Percentiles rank a stretch among this genome's conserved stretches.
These are phyloP conservation scores for Rhodotorula sp. DNA, from an alignment of 1,284 basidiomycete species.

Conservation along the genomic window DNA sequence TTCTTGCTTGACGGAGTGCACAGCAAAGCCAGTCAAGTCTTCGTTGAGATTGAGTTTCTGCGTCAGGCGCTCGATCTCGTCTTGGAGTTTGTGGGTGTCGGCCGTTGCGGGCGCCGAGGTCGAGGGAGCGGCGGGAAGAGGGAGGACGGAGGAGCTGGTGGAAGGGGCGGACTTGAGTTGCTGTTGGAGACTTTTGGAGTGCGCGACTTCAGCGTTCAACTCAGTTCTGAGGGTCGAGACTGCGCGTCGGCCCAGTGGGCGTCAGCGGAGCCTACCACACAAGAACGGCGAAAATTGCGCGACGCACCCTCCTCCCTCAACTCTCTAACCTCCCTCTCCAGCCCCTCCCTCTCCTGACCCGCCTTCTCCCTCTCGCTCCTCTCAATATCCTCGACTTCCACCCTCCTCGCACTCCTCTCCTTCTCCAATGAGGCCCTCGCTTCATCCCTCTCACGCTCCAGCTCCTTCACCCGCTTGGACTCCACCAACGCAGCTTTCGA, in stretches of 20 bases:
- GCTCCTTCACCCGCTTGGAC: slow-evolving; percentile 15
- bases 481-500: slow-evolving; percentile 16
- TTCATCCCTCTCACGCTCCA: slow-evolving; percentile 10
- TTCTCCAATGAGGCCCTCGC: not conserved
- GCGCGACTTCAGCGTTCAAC: slow-evolving; percentile 26
- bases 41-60: slow-evolving; percentile 26
- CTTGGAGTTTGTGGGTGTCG: slow-evolving; percentile 16
- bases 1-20: slow-evolving; percentile 23
- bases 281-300: too few species aligned
- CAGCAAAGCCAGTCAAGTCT: slow-evolving; percentile 37
- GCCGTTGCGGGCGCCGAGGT: not conserved
- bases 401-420: not conserved
- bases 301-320: slow-evolving; percentile 21
- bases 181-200: slow-evolving; percentile 35
- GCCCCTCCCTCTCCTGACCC: slow-evolving; percentile 1
- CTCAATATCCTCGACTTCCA: slow-evolving; percentile 1
- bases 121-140: not conserved
- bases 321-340: not conserved
- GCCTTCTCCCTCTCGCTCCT: slow-evolving; percentile 9
- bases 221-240: slow-evolving; percentile 22
- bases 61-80: slow-evolving; percentile 20
- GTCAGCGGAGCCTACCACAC: too few species aligned
- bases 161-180: slow-evolving; percentile 17
- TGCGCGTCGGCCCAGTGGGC: not conserved
- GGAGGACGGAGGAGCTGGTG: not conserved